Base-by-base conservation (phyloP, 2,329 filamentous ascomycete species). In the Verticillium isaacii region DNA sequence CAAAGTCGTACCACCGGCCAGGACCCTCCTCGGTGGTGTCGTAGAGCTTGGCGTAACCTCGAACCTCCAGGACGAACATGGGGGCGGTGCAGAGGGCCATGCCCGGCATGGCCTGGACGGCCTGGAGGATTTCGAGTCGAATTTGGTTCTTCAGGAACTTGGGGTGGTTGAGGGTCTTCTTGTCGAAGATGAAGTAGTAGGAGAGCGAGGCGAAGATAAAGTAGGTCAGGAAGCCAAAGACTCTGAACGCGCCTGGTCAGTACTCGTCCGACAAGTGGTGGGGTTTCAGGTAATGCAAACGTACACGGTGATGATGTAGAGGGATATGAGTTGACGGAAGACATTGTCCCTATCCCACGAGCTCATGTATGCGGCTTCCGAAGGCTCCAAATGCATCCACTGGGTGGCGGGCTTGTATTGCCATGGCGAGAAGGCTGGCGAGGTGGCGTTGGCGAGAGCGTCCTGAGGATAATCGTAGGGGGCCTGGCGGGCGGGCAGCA, bases 61-160 rank as follows among this genome's bases (percentile, higher is more conserved):
- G 89, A 23, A 96, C 89, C 77, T 98, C 94, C 66, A 84, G 78
- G 55, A 95, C 79, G 82, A 97, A 95, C 76, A 91, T 87, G 17
- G 91, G 89, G 1, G 87, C 86, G 11, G 93, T 97, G 74, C 93
- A 83, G 62, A 94, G 66, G 58, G 93, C 85, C 89, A 97, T 97
- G 73, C 87, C 74, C 23, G 93, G 93, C 80, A 97, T 88, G 41
- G 92, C 82, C 56, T 77, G 75, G 77, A 89, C 86, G 65, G 93
- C 88, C 78, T 96, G 92, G 66, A 81, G 80, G 70, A 98, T 97
- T 75, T 98, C 94, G 69, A 93, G 85, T 63, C 83, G 81, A 66
- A 97, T 89, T 76, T 97, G 94, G 77, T 97, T 94, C 79, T 95
- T 96, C 72, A 97, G 89, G 76, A 94, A 98, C 73, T 95, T 95